Base-by-base conservation (phyloP, 2,329 filamentous ascomycete genomes). In the Trichoderma gracile region DNA sequence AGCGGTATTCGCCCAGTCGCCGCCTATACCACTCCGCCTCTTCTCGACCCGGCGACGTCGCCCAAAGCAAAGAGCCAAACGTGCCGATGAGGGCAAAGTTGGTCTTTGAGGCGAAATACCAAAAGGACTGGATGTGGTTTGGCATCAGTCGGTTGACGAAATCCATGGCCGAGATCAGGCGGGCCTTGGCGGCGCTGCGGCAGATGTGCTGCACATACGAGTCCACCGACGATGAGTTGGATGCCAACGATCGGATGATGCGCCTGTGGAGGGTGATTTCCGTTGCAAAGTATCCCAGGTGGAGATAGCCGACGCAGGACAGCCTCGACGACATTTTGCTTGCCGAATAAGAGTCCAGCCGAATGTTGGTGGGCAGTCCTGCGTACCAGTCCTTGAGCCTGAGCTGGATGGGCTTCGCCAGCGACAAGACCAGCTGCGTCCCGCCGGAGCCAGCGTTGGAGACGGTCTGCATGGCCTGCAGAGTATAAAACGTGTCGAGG, bases 41-140 rank as follows among this genome's bases (percentile, higher is more conserved):
- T 74, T 97, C 93, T 55, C 87, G 84, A 0, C 91, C 92, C 0
- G 92, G 92, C 0, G 91, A 91, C 0, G 93, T 97, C 10, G 93
- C 92, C 86, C 92, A 94, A 3, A 98, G 84, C 12, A 98, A 81
- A 15, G 91, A 91, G 3, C 93, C 94, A 74, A 98, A 98, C 0
- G 93, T 97, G 63, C 93, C 93, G 71, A 98, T 97, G 12, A 98
- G 83, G 0, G 94, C 93, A 77, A 98, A 97, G 77, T 97, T 97
- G 43, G 90, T 91, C 72, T 92, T 91, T 46, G 89, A 92, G 2
- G 91, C 88, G 73, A 93, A 94, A 74, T 91, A 93, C 94, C 94
- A 98, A 78, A 97, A 97, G 0, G 92, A 86, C n/a, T 89, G 87
- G 33, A 97, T 83, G 71, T 98, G 93, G 42, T 89, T 86, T 0